A percentile compares a stretch with the other conserved stretches of the same genome.
These are phyloP conservation scores for Hortaea werneckii DNA, from an alignment of 2,329 filamentous ascomycete genomes.

Conservation along the genomic window DNA sequence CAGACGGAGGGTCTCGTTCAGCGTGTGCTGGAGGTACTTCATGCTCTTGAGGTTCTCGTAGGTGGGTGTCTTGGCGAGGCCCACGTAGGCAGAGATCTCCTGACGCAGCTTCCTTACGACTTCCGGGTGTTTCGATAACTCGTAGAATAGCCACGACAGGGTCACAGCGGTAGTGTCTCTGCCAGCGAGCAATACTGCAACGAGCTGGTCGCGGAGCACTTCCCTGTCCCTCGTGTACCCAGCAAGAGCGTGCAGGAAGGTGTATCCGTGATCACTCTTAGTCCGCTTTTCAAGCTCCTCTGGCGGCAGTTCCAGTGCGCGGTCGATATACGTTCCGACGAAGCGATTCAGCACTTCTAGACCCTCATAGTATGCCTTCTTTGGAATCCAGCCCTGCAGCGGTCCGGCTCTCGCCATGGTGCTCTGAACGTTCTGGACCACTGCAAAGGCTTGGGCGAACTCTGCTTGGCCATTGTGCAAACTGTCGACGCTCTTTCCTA, in stretches of 20 bases:
- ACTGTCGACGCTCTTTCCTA: slow-evolving; percentile 63
- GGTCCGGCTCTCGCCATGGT: slow-evolving; percentile 56
- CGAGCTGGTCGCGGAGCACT: slow-evolving; percentile 73
- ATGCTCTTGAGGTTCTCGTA: slow-evolving; percentile 79
- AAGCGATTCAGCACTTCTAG: slow-evolving; percentile 65
- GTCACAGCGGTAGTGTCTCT: slow-evolving; percentile 79
- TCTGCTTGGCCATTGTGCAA: slow-evolving; percentile 46
- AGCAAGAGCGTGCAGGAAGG: slow-evolving; percentile 78
- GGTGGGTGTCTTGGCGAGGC: slow-evolving; percentile 48
- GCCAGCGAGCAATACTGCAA: slow-evolving; percentile 73
- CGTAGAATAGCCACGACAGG: slow-evolving; percentile 73
- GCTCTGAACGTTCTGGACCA: slow-evolving; percentile 66
- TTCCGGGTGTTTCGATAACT: slow-evolving; percentile 62
- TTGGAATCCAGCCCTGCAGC: slow-evolving; percentile 53
- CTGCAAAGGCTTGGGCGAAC: slow-evolving; percentile 74
- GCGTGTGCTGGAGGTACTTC: slow-evolving; percentile 57
- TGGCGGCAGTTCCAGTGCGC: slow-evolving; percentile 56
- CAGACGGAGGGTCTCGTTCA: slow-evolving; percentile 37
- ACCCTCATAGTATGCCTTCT: slow-evolving; percentile 50
- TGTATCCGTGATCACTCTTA: slow-evolving; percentile 63
- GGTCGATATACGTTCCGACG: slow-evolving; percentile 67
- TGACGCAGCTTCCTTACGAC: slow-evolving; percentile 57
- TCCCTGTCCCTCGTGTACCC: slow-evolving; percentile 59
- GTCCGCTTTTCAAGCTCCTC: slow-evolving; percentile 64
- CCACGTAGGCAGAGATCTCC: slow-evolving; percentile 62